Evolutionary conservation across 2,329 filamentous ascomycete genomes (phyloP).

Genomic region (Pseudophaeomoniella oleicola): DNA sequence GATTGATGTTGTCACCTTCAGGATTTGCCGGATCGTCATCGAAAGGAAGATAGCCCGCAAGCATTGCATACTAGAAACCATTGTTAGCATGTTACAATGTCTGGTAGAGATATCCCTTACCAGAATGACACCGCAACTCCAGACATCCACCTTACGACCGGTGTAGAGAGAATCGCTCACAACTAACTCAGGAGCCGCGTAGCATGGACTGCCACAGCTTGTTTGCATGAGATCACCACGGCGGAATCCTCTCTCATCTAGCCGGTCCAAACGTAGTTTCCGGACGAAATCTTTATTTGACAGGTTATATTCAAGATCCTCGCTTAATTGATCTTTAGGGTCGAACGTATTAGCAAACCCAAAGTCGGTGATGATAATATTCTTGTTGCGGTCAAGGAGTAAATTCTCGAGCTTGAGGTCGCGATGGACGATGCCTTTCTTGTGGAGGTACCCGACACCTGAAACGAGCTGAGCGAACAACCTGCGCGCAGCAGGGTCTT

Average conservation of each 20-base stretch:
- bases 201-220: slow-evolving; percentile 94
- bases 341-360: slow-evolving; percentile 98
- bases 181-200: slow-evolving; percentile 90
- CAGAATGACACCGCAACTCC: slow-evolving; percentile 97
- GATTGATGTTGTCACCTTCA: slow-evolving; percentile 97
- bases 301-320: slow-evolving; percentile 80
- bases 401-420: slow-evolving; percentile 95
- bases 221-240: slow-evolving; percentile 97
- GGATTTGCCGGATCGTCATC: slow-evolving; percentile 97
- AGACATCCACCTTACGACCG: slow-evolving; percentile 93
- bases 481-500: slow-evolving; percentile 78
- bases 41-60: slow-evolving; percentile 92
- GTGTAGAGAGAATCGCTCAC: slow-evolving; percentile 97
- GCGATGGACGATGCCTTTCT: slow-evolving; percentile 95
- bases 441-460: slow-evolving; percentile 92
- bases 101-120: slow-evolving; percentile 41
- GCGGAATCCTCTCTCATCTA: slow-evolving; percentile 59
- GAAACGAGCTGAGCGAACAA: slow-evolving; percentile 93
- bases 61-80: slow-evolving; percentile 77
- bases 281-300: slow-evolving; percentile 81
- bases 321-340: slow-evolving; percentile 68
- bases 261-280: slow-evolving; percentile 66
- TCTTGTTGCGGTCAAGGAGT: slow-evolving; percentile 85
- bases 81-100: slow-evolving; percentile 3
- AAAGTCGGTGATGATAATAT: slow-evolving; percentile 99